Evolutionary conservation across 1,139 yeast species (phyloP).

Genomic region (Pichia sp.): DNA sequence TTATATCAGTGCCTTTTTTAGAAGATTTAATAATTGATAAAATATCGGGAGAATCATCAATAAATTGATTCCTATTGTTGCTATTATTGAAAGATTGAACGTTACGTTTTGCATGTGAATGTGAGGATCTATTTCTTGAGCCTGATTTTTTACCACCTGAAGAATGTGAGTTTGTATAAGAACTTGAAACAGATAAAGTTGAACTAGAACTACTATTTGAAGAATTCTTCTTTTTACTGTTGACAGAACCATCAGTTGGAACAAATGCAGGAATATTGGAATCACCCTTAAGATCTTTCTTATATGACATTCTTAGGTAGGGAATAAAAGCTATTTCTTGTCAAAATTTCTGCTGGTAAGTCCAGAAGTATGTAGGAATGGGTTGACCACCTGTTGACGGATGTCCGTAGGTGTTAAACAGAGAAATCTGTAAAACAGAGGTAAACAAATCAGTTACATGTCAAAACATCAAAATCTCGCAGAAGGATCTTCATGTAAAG

Average conservation of each 20-base stretch:
- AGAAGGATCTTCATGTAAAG: background rate
- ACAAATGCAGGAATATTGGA: background rate
- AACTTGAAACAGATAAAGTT: background rate
- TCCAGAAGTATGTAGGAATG: background rate
- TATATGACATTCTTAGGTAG: slow-evolving; percentile 8
- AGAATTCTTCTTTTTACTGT: background rate
- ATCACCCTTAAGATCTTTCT: slow-evolving; percentile 1
- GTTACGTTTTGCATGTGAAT: slow-evolving; percentile 3
- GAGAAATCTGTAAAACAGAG: background rate
- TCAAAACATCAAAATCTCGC: background rate
- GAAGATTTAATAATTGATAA: slow-evolving; percentile 35
- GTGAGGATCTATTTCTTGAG: slow-evolving; percentile 9
- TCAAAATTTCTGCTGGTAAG: background rate
- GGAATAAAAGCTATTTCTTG: background rate
- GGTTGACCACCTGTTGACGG: background rate
- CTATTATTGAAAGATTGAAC: background rate
- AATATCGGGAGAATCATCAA: slow-evolving; percentile 25
- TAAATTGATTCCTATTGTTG: slow-evolving; percentile 11
- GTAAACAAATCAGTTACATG: background rate
- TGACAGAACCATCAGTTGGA: background rate
- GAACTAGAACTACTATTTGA: background rate
- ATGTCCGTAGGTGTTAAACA: background rate
- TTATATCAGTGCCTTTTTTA: slow-evolving; percentile 52
- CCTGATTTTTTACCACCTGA: slow-evolving; percentile 6
- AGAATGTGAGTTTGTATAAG: background rate